Evolutionary conservation across 2,329 filamentous ascomycete genomes (phyloP), one percentile per base, ranked within the genome.

Genomic region (Penicillium sp.): DNA sequence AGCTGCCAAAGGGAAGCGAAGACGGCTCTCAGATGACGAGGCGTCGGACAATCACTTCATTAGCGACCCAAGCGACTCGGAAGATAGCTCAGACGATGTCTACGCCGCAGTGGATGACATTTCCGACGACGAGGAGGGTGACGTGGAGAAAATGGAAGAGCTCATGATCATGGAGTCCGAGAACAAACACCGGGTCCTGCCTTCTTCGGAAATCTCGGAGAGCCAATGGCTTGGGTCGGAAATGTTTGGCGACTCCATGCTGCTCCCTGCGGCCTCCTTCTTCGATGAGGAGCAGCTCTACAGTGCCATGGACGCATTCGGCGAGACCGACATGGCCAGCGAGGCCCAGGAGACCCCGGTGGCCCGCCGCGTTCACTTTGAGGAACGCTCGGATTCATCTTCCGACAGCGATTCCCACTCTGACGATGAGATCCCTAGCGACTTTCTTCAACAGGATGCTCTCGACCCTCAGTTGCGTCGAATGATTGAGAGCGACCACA

Each of bases 51-150:
- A 53, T 28, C 61, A 61, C 41, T 56, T 59, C 28, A 60, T 59
- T 46, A 66, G 62, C 43, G 60, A 62, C 35, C 60, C 54, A 24
- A 62, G 59, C 41, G 66, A 67, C 29, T 65, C 65, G 7, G 65
- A 63, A 25, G 62, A 65, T 24, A 68, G 63, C 52, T 85, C 80
- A 53, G 81, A 84, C 50, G 86, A 89, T 60, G 81, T 84, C 47
- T 89, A 90, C 66, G 86, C 83, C 1, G 85, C 77, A 34, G 84
- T 94, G 50, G 86, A 91, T 63, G 81, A 89, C 43, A 85, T 94
- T 51, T 87, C 81, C 57, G 87, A 90, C 53, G 84, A 88, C 54
- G 87, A 91, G 66, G 85, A 91, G 67, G 81, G 86, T 55, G 81
- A 87, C 76, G 81, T 91, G 47, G 80, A 86, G 62, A 81, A 83